Conservation (phyloP, 805 yeast genomes). For the Nakazawaea peltata region DNA sequence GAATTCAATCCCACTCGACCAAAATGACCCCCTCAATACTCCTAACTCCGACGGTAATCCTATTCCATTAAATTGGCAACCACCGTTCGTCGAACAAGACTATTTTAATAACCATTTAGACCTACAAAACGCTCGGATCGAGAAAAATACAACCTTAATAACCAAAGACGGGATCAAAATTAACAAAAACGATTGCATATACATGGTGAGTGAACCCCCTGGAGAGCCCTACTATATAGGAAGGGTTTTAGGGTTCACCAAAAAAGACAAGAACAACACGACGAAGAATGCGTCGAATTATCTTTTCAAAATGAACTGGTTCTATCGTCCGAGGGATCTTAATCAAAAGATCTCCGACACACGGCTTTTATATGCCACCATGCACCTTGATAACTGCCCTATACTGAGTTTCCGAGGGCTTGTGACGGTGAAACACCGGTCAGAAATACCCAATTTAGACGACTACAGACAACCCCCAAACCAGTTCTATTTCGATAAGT, state of each 20-base stretch:
- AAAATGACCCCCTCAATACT: conserved; percentile 2
- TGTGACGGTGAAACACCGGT: conserved; percentile 60
- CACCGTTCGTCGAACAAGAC: conserved; percentile 26
- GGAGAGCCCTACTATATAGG: conserved; percentile 94
- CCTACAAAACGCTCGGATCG: conserved; percentile 32
- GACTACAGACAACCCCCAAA: conserved; percentile 51
- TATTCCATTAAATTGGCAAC: conserved; percentile 45
- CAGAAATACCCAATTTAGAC: conserved; percentile 54
- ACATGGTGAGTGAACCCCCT: conserved; percentile 85
- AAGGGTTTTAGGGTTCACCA: conserved; percentile 64
- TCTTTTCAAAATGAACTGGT: conserved; percentile 78
- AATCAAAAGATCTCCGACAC: conserved; percentile 62
- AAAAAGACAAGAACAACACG: conserved; percentile 24
- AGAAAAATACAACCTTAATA: conserved; percentile 24
- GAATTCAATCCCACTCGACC: too few species aligned
- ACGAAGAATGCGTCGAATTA: conserved; percentile 43
- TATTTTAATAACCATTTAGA: conserved; percentile 35
- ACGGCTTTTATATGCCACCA: conserved; percentile 70
- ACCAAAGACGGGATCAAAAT: conserved; percentile 30
- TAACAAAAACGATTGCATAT: conserved; percentile 59
- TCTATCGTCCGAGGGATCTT: conserved; percentile 81
- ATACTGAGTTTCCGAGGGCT: conserved; percentile 66
- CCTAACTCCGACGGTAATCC: conserved; percentile 3
- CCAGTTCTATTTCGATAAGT: conserved; percentile 74
- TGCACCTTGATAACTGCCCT: conserved; percentile 83